These are phyloP conservation scores for Bocquillonia castaneifolia DNA, from an alignment of 441 rosid genomes.

Conservation along the genomic window DNA sequence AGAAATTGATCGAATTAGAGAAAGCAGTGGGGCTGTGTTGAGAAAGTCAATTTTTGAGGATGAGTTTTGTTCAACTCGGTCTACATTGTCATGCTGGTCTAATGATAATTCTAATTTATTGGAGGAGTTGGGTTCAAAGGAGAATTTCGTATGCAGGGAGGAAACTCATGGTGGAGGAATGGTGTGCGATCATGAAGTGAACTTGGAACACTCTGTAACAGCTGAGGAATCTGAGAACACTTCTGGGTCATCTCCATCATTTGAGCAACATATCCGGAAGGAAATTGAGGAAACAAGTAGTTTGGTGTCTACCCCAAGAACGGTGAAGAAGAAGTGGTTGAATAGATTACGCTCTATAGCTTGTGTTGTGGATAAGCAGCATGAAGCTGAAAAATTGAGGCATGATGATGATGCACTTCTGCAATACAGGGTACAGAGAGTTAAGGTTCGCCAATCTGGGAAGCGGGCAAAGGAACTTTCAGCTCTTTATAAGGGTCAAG, in stretches of 20 bases:
- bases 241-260: slow-evolving; percentile 35
- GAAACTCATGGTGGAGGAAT: slow-evolving; percentile 27
- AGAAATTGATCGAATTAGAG: slow-evolving; percentile 33
- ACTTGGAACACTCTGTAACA: slow-evolving; percentile 19
- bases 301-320: slow-evolving; percentile 12
- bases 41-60: slow-evolving; percentile 34
- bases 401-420: slow-evolving; percentile 23
- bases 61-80: slow-evolving; percentile 35
- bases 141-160: slow-evolving; percentile 30
- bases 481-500: slow-evolving; percentile 58
- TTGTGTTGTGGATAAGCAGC: slow-evolving; percentile 45
- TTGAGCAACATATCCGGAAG: slow-evolving; percentile 28
- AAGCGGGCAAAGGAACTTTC: slow-evolving; percentile 73
- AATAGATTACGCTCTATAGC: slow-evolving; percentile 46
- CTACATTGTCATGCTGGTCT: slow-evolving; percentile 31
- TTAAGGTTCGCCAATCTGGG: slow-evolving; percentile 41
- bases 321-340: slow-evolving; percentile 59
- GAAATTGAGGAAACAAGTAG: slow-evolving; percentile 32
- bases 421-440: slow-evolving; percentile 38
- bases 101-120: slow-evolving; percentile 29
- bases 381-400: slow-evolving; percentile 26
- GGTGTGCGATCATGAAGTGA: slow-evolving; percentile 28
- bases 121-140: slow-evolving; percentile 23
- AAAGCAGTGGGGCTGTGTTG: slow-evolving; percentile 42
- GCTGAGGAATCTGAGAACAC: slow-evolving; percentile 31